Base-by-base conservation (phyloP, 768 basidiomycete genomes). In the Psilocybe cubensis region DNA sequence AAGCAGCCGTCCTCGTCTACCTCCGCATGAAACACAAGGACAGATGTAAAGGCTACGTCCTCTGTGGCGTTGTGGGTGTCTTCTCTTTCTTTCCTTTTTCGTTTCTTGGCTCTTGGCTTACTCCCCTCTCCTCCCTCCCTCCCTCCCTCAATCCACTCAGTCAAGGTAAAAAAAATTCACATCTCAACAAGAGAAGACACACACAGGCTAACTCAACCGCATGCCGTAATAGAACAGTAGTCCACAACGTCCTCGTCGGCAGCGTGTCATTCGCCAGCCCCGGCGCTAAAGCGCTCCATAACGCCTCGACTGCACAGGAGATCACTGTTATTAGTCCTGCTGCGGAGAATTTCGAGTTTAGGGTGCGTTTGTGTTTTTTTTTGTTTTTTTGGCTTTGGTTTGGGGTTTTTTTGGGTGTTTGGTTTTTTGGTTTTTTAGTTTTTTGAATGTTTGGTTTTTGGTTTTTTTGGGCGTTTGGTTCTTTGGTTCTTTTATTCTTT, bases 241-340 rank as follows among this genome's bases (percentile, higher is more conserved):
- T 85, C 44, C 85, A 88, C 66, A 88, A 88, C 59, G 87, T 88
- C 7, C 70, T 89, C 42, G 88, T 89, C 27, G 90, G 91, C 33
- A 89, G 88, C 60, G 86, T 93, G 28, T 91, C 91, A 1, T 90
- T 88, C 65, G 90, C 90, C 3, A 81, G 82, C 43, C 86, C 89
- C 8, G 86, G 87, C 7, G 83, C 84, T 21, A 91, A 91, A 67
- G 86, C 89, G 0, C 78, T 92, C 63, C 88, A 92, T 65, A 91
- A 87, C 64, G 88, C 88, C 14, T 90, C 90, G 12, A 92, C 91
- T 0, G 91, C 91, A 0, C 89, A 91, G 71, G 91, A 92, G 72
- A 84, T 92, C 59, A 84, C 84, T 18, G 84, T 92, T 27, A 81
- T 92, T 51, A 84, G 88, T 1, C 88, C 89, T 31, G 74, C 70